Conservation (phyloP, 129 eudicot genomes). For the Tanacetum coccineum region DNA sequence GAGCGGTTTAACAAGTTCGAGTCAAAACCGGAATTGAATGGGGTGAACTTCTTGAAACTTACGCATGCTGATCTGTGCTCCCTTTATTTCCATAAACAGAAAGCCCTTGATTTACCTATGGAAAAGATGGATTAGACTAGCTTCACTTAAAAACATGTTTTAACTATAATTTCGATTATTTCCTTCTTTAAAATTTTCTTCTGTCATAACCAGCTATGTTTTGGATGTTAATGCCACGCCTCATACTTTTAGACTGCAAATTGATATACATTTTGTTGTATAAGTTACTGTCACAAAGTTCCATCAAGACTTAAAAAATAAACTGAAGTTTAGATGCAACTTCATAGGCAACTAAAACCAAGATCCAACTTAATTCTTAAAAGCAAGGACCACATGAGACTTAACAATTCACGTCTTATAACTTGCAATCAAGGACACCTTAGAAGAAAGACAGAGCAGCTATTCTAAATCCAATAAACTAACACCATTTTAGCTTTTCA, state of each 20-base stretch:
- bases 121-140: neutral
- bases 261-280: neutral
- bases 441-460: neutral
- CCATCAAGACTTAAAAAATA: neutral
- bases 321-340: neutral
- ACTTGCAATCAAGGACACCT: neutral
- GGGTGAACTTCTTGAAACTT: conserved; percentile 25
- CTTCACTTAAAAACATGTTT: neutral
- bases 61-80: conserved; percentile 99
- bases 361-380: neutral
- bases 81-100: conserved; percentile 97
- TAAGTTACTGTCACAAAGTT: neutral
- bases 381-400: neutral
- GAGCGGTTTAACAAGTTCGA: too few relatives aligned
- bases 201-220: neutral
- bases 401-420: neutral
- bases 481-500: neutral
- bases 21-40: too few relatives aligned
- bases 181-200: conserved; percentile 19
- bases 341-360: neutral
- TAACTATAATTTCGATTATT: neutral
- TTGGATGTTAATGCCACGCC: neutral
- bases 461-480: neutral
- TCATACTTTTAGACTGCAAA: neutral
- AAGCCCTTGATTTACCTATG: conserved; percentile 93